Evolutionary conservation across 1,139 yeast species (phyloP), one percentile per base, ranked within the genome.

Genomic region (Diutina rugosa): DNA sequence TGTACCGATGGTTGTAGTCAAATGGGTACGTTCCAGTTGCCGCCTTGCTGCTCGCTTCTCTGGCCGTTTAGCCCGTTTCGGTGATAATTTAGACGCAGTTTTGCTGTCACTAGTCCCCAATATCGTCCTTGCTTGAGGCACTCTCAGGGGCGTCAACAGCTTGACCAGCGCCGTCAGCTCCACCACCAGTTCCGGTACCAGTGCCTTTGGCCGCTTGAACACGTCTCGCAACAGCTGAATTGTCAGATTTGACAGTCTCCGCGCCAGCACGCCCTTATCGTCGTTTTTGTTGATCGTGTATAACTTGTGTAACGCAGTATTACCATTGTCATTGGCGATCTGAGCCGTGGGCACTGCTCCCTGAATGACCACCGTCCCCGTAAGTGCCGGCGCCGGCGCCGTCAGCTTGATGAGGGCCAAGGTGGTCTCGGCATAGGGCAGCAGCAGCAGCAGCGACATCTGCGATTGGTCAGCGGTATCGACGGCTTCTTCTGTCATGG

Each of bases 291-390:
- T 72, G 55, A 76, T 65, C n/a, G 69, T 68, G 61, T 76, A 76
- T 53, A 76, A 67, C 0, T 77, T 62, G 1, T 76, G 68, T 41
- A 76, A 65, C 0, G 80, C 80, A 0, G 79, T 70, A 2, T 63
- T 63, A 30, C 69, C 72, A 9, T 64, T 62, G 5, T 63, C 63
- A 10, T 65, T 61, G 16, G 51, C 16, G 4, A 49, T n/a, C 29
- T 49, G 53, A 5, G 53, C 53, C 2, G 53, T 49, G 28, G 41
- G 32, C 12, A 32, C 44, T 6, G 53, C 53, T 9, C 44, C 44
- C 16, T 49, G 53, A 4, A 49, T 44, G n/a, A 44, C 41, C 14
- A 49, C 44, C 16, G 53, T 49, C 3, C 53, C 53, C 10, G 46
- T 44, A 16, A 16, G 12, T 7, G 44, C 21, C 32, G 41, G 44